A percentile compares a stretch with the other conserved stretches of the same genome.
Conservation (phyloP, 2,329 filamentous ascomycete genomes). For the Calonectria montana region DNA sequence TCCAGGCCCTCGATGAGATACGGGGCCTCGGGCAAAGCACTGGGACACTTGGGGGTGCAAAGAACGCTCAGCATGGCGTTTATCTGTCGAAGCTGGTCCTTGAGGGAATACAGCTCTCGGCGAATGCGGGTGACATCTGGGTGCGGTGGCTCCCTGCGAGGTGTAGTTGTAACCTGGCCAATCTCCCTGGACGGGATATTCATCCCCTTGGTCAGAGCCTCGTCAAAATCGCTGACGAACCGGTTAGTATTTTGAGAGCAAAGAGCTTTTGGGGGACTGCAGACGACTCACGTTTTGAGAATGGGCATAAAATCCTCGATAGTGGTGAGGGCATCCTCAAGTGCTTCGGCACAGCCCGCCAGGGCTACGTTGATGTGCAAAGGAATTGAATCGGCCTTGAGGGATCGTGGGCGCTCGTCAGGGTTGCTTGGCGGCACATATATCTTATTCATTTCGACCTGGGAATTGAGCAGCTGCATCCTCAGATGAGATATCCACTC, state of each 20-base stretch:
- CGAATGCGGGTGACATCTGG: constrained; percentile 30
- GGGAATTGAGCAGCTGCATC: not conserved
- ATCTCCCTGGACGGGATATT: not conserved
- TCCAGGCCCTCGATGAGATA: constrained; percentile 2
- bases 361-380: constrained; percentile 19
- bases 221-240: constrained; percentile 32
- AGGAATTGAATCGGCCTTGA: constrained; percentile 17
- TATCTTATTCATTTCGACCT: constrained; percentile 3
- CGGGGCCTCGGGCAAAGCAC: not conserved
- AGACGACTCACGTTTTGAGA: constrained; percentile 31
- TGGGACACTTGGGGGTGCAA: not conserved
- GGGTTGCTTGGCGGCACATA: too few relatives aligned
- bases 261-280: rapidly evolving
- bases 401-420: not conserved
- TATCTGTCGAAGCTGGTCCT: constrained; percentile 29
- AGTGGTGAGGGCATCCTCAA: constrained; percentile 3
- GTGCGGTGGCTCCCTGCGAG: constrained; percentile 13
- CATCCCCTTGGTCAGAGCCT: constrained; percentile 31
- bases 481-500: constrained; percentile 25
- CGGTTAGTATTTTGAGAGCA: not conserved
- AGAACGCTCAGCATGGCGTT: constrained; percentile 18
- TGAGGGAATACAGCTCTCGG: constrained; percentile 32
- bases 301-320: constrained; percentile 35
- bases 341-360: not conserved
- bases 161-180: rapidly evolving